Percentiles rank a stretch among this genome's conserved stretches.
Evolutionary conservation across 1,284 basidiomycete genomes (phyloP).

Genomic region (Marasmius oreades): DNA sequence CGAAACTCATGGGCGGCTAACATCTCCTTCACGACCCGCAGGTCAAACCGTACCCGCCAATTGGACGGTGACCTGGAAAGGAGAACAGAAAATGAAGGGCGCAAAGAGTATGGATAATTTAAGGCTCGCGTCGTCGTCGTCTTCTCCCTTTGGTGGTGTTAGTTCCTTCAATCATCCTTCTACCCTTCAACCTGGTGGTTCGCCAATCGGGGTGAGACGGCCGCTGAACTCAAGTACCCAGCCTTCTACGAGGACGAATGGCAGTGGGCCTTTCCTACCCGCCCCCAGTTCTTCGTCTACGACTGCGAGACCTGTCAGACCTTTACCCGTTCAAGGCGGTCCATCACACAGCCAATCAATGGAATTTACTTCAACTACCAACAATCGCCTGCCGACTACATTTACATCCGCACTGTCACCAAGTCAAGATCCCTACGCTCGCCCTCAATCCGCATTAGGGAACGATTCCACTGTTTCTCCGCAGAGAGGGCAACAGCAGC

Average conservation of each 20-base stretch:
- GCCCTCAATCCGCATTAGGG: constrained; percentile 56
- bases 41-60: constrained; percentile 39
- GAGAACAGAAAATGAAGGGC: constrained; percentile 37
- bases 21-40: constrained; percentile 20
- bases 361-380: constrained; percentile 24
- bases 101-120: constrained; percentile 62
- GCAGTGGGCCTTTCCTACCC: not conserved
- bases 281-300: constrained; percentile 27
- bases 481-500: constrained; percentile 25
- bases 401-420: constrained; percentile 30
- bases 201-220: not conserved
- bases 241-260: constrained; percentile 2
- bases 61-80: constrained; percentile 50
- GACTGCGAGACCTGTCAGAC: constrained; percentile 30
- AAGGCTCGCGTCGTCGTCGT: constrained; percentile 22
- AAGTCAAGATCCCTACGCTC: constrained; percentile 49
- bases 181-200: constrained; percentile 32
- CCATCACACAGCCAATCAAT: constrained; percentile 25
- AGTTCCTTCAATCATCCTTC: constrained; percentile 29
- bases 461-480: constrained; percentile 42
- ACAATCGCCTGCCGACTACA: constrained; percentile 21
- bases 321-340: constrained; percentile 35
- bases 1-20: constrained; percentile 1
- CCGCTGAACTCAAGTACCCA: constrained; percentile 1
- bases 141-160: not conserved